phyloP scores from a whole-genome alignment of 768 basidiomycete genomes.

The Leccinum olivaceopallidum region DNA sequence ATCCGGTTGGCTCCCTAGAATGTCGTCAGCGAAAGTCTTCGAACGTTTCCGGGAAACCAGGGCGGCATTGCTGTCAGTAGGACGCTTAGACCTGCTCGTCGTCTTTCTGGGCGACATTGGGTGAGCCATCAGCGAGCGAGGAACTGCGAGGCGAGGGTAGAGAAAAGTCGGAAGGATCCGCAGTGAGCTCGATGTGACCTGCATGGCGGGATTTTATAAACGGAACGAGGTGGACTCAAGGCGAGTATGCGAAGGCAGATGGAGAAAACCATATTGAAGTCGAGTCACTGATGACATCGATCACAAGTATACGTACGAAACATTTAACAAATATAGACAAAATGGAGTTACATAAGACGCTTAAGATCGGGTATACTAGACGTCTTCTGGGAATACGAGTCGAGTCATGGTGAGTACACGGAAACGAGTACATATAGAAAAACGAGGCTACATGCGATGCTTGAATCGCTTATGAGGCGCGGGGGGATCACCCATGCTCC shows the following conservation, averaged over 20 bases:
- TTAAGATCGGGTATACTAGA: no score
- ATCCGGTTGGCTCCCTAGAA: neutral
- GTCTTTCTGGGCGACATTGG: neutral
- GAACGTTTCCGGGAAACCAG: neutral
- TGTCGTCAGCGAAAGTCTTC: neutral
- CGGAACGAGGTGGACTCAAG: neutral
- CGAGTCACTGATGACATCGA: neutral
- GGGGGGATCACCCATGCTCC: neutral
- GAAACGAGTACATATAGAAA: neutral
- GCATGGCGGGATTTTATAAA: neutral
- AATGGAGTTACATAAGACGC: no score
- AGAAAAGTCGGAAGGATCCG: neutral
- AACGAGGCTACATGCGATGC: neutral
- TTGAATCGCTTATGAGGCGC: neutral
- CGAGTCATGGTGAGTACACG: neutral
- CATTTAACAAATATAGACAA: no score
- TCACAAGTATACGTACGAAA: no score
- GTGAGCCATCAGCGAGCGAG: neutral
- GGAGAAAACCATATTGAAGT: neutral
- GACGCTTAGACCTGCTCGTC: neutral
- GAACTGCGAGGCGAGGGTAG: neutral
- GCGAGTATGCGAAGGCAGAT: neutral
- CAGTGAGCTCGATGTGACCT: neutral
- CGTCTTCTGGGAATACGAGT: no score
- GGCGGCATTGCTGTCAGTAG: neutral